Evolutionary conservation across 306 rosid species (phyloP).

Genomic region (Astragalus membranaceus): DNA sequence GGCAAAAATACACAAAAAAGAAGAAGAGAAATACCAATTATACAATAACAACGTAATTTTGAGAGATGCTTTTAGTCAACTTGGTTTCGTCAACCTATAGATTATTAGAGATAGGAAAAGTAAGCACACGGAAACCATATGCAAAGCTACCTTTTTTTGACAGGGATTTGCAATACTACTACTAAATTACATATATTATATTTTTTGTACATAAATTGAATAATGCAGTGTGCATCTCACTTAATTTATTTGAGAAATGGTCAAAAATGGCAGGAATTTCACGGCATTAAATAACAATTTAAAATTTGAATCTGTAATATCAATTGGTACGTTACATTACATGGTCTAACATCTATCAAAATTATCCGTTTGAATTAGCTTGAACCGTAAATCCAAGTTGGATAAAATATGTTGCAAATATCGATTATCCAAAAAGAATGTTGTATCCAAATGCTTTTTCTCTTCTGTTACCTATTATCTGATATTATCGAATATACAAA

Average conservation of each 20-base stretch:
- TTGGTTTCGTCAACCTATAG: not conserved
- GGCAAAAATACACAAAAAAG: no score
- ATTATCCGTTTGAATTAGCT: not conserved
- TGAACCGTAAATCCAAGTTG: not conserved
- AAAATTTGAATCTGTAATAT: not conserved
- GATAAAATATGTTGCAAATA: not conserved
- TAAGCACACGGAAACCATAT: not conserved
- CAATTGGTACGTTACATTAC: not conserved
- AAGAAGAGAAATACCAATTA: no score
- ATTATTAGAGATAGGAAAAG: not conserved
- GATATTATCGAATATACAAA: no score
- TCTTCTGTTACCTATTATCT: no score
- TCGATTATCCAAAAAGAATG: not conserved
- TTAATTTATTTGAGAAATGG: not conserved
- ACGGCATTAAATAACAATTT: not conserved
- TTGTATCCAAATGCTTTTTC: not conserved
- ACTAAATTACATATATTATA: not conserved
- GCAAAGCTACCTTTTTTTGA: not conserved
- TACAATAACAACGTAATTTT: no score
- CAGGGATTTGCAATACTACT: no score
- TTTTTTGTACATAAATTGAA: not conserved
- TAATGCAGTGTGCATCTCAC: not conserved
- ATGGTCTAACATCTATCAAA: not conserved
- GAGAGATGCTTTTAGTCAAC: no score
- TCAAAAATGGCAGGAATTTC: not conserved